Conservation (phyloP, 2,329 filamentous ascomycete genomes). For the Xenoacremonium recifei region DNA sequence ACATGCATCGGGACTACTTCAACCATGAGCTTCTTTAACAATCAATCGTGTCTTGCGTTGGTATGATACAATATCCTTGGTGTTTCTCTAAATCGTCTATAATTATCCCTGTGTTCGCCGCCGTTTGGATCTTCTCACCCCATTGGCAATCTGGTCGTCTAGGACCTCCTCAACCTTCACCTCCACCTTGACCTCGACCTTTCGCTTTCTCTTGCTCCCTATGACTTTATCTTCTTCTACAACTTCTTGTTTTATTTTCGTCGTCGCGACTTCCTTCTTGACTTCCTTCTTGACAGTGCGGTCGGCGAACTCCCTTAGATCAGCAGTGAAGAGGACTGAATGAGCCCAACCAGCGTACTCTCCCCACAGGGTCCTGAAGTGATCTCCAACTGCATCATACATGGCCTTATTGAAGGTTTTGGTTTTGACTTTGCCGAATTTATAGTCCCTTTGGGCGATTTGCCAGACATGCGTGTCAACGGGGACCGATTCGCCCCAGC, state of each 20-base stretch:
- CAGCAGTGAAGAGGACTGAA: slow-evolving; percentile 92
- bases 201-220: slow-evolving; percentile 25
- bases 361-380: slow-evolving; percentile 89
- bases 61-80: too few relatives aligned
- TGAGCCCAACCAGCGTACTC: slow-evolving; percentile 96
- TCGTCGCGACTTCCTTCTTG: slow-evolving; percentile 9
- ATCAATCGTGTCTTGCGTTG: too few relatives aligned
- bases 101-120: slow-evolving; percentile 25
- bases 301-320: slow-evolving; percentile 81
- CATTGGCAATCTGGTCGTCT: slow-evolving; percentile 14
- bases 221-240: slow-evolving; percentile 5
- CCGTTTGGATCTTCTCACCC: slow-evolving; percentile 25
- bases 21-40: too few relatives aligned
- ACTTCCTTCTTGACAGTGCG: slow-evolving; percentile 35
- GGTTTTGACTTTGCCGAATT: slow-evolving; percentile 79
- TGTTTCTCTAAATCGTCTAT: too few relatives aligned
- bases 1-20: too few relatives aligned
- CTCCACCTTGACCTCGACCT: slow-evolving; percentile 12
- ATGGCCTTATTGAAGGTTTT: slow-evolving; percentile 85
- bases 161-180: slow-evolving; percentile 15
- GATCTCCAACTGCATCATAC: slow-evolving; percentile 86
- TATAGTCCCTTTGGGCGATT: slow-evolving; percentile 94
- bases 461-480: slow-evolving; percentile 99
- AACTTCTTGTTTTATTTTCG: slow-evolving; percentile 25
- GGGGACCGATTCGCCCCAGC: slow-evolving; percentile 92